phyloP scores from a whole-genome alignment of 192 early-diverging fungal species.

The Coemansia sp. region DNA sequence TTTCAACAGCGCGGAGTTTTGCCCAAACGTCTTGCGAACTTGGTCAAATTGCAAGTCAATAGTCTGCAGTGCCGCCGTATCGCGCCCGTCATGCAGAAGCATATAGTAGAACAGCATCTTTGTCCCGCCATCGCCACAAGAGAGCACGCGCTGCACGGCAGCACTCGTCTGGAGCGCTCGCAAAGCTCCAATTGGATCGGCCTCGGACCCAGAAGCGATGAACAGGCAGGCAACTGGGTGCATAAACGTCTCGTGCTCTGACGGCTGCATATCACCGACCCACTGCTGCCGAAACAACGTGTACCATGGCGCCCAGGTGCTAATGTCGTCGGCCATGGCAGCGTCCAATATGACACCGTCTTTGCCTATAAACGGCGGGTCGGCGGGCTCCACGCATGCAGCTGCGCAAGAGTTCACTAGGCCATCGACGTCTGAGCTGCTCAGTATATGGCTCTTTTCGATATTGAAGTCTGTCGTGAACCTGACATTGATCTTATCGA shows the following conservation, averaged over 20 bases:
- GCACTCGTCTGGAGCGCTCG: conserved; percentile 60
- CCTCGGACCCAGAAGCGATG: conserved; percentile 67
- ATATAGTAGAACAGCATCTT: conserved; percentile 81
- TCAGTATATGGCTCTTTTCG: conserved; percentile 15
- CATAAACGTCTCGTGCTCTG: conserved; percentile 93
- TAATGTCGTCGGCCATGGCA: conserved; percentile 21
- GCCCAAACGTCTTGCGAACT: conserved; percentile 50
- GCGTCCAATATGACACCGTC: conserved; percentile 20
- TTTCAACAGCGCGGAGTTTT: conserved; percentile 41
- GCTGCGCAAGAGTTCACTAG: conserved; percentile 12
- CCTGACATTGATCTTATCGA: conserved; percentile 50
- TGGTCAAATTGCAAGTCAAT: conserved; percentile 52
- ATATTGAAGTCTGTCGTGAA: conserved; percentile 42
- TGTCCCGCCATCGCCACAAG: conserved; percentile 78
- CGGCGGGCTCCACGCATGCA: neutral
- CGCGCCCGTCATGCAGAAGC: conserved; percentile 79
- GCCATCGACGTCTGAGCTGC: conserved; percentile 29
- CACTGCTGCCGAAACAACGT: conserved; percentile 66
- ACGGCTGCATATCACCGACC: conserved; percentile 61
- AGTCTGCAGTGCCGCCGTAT: conserved; percentile 32
- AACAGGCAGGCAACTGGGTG: conserved; percentile 88
- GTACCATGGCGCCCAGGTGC: conserved; percentile 81
- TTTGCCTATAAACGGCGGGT: conserved; percentile 22
- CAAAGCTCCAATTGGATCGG: conserved; percentile 76
- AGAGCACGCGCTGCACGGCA: conserved; percentile 60